Percentiles rank a stretch among this genome's conserved stretches.
phyloP scores from a whole-genome alignment of 2,329 filamentous ascomycete genomes.

The Sarocladiaceae sp. region DNA sequence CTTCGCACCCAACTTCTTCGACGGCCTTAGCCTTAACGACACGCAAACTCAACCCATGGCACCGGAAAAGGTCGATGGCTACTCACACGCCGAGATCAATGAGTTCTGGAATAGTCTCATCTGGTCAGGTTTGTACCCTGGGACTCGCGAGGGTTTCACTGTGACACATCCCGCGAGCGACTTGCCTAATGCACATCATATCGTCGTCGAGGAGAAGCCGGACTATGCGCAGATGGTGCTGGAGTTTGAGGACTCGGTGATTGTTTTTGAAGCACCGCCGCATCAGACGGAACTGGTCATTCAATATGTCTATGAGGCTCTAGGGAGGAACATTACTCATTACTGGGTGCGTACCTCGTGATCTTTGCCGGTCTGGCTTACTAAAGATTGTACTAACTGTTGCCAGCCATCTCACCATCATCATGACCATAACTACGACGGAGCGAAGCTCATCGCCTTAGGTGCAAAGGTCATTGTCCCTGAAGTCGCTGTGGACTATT shows the following conservation, averaged over 20 bases:
- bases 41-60: constrained; percentile 1
- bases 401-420: constrained; percentile 9
- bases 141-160: constrained; percentile 7
- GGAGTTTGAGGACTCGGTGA: constrained; percentile 13
- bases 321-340: constrained; percentile 13
- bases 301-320: constrained; percentile 12
- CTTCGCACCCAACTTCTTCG: constrained; percentile 4
- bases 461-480: constrained; percentile 9
- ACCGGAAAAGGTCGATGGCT: constrained; percentile 6
- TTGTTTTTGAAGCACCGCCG: constrained; percentile 14
- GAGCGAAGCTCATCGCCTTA: constrained; percentile 4
- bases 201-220: background rate
- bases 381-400: background rate
- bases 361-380: too few species aligned
- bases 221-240: constrained; percentile 10
- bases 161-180: background rate
- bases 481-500: constrained; percentile 5
- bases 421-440: constrained; percentile 9
- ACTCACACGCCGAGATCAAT: constrained; percentile 11
- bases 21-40: background rate
- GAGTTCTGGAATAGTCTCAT: constrained; percentile 12
- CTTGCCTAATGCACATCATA: constrained; percentile 1
- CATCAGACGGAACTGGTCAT: constrained; percentile 15
- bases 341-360: constrained; percentile 12
- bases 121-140: constrained; percentile 12